Conservation (phyloP, 139 green algal species). For the Coelastrella sp. region DNA sequence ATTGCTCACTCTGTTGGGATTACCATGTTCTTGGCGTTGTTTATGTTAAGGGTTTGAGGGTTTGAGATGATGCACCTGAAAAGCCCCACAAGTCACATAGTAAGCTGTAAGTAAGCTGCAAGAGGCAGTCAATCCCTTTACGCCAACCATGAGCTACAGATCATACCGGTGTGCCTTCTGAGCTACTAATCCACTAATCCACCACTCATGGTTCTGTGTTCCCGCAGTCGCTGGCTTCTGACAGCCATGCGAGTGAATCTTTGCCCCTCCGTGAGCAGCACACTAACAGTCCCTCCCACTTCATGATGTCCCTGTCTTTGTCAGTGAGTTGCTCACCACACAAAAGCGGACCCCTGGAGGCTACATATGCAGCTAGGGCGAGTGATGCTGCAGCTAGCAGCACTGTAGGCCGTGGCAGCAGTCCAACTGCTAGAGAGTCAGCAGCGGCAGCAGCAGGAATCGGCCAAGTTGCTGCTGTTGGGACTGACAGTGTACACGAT, state of each 20-base stretch:
- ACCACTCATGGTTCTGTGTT: background rate
- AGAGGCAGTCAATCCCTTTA: too few species aligned
- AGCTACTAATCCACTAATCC: background rate
- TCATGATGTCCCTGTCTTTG: conserved; percentile 15
- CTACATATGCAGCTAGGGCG: background rate
- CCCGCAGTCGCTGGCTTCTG: background rate
- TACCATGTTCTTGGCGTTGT: too few species aligned
- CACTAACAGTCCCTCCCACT: background rate
- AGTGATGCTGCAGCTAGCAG: background rate
- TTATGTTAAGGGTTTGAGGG: too few species aligned
- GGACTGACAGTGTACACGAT: background rate
- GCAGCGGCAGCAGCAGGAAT: conserved; percentile 5
- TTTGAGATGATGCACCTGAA: too few species aligned
- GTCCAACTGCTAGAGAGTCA: background rate
- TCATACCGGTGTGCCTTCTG: background rate
- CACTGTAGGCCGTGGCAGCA: background rate
- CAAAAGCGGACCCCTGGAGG: background rate
- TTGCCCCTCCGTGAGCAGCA: background rate
- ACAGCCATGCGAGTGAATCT: background rate
- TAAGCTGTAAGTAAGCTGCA: too few species aligned
- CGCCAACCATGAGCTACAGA: background rate
- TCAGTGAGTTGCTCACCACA: conserved; percentile 4
- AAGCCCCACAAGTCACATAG: too few species aligned
- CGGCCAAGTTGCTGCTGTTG: background rate
- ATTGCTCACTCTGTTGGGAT: too few species aligned